phyloP scores from a whole-genome alignment of 768 basidiomycete species.

The Naganishia kalamii region DNA sequence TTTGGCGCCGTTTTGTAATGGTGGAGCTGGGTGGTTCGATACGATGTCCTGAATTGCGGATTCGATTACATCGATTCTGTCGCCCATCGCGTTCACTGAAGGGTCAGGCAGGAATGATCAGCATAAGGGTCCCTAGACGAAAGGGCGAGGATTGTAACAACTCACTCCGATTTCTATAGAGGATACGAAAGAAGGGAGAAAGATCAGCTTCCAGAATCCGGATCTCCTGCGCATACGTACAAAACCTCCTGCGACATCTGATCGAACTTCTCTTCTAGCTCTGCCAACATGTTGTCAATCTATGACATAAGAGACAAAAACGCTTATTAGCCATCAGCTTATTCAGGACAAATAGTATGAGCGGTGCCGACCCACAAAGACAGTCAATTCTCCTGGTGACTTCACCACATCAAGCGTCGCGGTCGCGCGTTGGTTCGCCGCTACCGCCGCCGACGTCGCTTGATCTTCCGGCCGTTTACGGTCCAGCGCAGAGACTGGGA shows the following conservation, averaged over 20 bases:
- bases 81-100: conserved; percentile 86
- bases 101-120: conserved; percentile 7
- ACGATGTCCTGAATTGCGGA: conserved; percentile 88
- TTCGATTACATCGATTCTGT: conserved; percentile 80
- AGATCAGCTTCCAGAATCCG: conserved; percentile 26
- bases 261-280: conserved; percentile 84
- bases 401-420: conserved; percentile 46
- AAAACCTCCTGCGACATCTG: conserved; percentile 88
- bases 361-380: conserved; percentile 62
- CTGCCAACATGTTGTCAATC: conserved; percentile 82
- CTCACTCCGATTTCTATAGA: conserved; percentile 25
- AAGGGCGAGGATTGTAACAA: background rate
- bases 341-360: background rate
- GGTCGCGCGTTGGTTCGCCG: conserved; percentile 9
- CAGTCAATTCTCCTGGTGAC: conserved; percentile 87
- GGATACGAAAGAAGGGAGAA: conserved; percentile 11
- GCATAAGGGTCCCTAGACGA: background rate
- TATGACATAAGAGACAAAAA: no score
- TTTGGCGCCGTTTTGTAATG: background rate
- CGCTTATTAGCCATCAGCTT: background rate
- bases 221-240: conserved; percentile 50
- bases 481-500: background rate
- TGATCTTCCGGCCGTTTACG: conserved; percentile 5
- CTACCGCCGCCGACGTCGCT: conserved; percentile 1
- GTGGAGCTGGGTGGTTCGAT: conserved; percentile 54